These are phyloP conservation scores for Cryptococcus depauperatus DNA, from an alignment of 1,284 basidiomycete species.

Conservation along the genomic window DNA sequence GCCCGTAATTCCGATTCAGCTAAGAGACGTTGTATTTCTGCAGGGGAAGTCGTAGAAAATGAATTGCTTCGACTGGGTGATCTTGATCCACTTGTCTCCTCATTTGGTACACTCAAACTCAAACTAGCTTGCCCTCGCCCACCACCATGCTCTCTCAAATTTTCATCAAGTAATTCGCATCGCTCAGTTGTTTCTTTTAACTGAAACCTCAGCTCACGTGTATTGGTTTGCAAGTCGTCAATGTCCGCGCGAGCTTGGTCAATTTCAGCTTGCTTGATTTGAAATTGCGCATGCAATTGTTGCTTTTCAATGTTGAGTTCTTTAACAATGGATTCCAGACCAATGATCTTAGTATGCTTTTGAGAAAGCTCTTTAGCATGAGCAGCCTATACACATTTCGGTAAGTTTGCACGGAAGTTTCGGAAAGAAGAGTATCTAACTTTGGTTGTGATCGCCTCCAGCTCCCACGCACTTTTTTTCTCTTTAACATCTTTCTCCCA, in stretches of 20 bases:
- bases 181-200: slow-evolving; percentile 69
- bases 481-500: slow-evolving; percentile 64
- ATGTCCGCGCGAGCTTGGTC: slow-evolving; percentile 69
- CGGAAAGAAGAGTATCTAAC: too few species aligned
- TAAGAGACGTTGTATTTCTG: slow-evolving; percentile 68
- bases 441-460: slow-evolving; percentile 66
- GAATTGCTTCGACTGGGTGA: slow-evolving; percentile 28
- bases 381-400: slow-evolving; percentile 56
- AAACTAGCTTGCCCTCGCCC: slow-evolving; percentile 47
- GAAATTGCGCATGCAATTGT: slow-evolving; percentile 69
- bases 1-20: slow-evolving; percentile 66
- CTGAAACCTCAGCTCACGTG: slow-evolving; percentile 75
- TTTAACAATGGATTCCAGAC: slow-evolving; percentile 62
- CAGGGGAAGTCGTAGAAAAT: slow-evolving; percentile 37
- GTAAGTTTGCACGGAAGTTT: too few species aligned
- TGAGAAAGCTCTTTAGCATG: slow-evolving; percentile 60
- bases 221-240: slow-evolving; percentile 64
- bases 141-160: slow-evolving; percentile 42
- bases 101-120: slow-evolving; percentile 69
- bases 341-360: slow-evolving; percentile 57
- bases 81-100: slow-evolving; percentile 64
- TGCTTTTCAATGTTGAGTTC: slow-evolving; percentile 64
- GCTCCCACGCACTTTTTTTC: slow-evolving; percentile 63
- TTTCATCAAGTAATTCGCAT: slow-evolving; percentile 58
- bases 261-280: slow-evolving; percentile 74